phyloP scores from a whole-genome alignment of 2,329 filamentous ascomycete species.

The Phaeosphaeriaceae sp. region DNA sequence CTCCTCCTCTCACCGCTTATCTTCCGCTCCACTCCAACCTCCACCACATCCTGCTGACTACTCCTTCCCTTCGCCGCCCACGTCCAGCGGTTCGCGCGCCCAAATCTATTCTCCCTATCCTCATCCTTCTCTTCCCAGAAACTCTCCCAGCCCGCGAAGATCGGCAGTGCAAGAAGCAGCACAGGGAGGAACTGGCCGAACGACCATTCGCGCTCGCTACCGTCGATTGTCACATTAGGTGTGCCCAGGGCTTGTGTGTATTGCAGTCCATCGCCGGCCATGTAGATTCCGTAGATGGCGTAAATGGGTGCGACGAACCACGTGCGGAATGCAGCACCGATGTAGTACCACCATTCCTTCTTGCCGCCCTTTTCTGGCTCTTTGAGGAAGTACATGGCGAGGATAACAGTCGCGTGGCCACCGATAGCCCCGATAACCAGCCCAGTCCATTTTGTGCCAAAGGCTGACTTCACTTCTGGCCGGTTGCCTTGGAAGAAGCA shows the following conservation, averaged over 20 bases:
- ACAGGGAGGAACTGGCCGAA: constrained; percentile 42
- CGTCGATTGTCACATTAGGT: constrained; percentile 25
- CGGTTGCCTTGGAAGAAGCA: constrained; percentile 37
- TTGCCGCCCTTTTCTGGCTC: constrained; percentile 14
- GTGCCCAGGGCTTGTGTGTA: constrained; percentile 36
- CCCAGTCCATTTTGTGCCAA: constrained; percentile 36
- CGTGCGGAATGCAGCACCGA: constrained; percentile 32
- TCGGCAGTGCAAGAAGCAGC: constrained; percentile 35
- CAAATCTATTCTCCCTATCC: constrained; percentile 28
- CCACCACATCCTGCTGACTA: constrained; percentile 10
- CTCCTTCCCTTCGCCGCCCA: constrained; percentile 8
- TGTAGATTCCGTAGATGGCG: constrained; percentile 37
- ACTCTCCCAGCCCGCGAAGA: constrained; percentile 43
- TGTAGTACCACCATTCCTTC: constrained; percentile 27
- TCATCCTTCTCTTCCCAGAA: constrained; percentile 36
- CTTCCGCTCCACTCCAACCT: constrained; percentile 6
- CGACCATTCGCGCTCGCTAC: constrained; percentile 35
- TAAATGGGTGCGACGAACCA: constrained; percentile 42
- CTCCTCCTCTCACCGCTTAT: constrained; percentile 15
- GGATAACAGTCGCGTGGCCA: constrained; percentile 36
- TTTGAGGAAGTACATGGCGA: constrained; percentile 38
- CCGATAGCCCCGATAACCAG: constrained; percentile 40
- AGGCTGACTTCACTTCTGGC: constrained; percentile 27
- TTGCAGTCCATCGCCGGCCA: constrained; percentile 26
- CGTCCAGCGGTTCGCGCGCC: constrained; percentile 6